A percentile compares a stretch with the other conserved stretches of the same genome.
Evolutionary conservation across 1,284 basidiomycete genomes (phyloP).

Genomic region (Blastosporella zonata): DNA sequence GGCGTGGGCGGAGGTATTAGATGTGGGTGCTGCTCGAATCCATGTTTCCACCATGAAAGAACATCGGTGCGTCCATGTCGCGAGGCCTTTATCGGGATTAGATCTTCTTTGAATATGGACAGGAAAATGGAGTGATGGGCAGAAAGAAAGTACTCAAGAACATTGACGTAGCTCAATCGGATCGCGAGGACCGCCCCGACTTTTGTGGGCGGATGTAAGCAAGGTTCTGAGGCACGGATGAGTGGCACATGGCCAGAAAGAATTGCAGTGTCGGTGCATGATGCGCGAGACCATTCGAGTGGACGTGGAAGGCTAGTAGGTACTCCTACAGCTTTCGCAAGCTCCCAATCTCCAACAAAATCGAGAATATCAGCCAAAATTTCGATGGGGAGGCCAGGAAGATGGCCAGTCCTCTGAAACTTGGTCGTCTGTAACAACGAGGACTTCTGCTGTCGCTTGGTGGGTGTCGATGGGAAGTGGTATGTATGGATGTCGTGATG

Average conservation of each 20-base stretch:
- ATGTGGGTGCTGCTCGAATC: slow-evolving; percentile 54
- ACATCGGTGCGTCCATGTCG: slow-evolving; percentile 69
- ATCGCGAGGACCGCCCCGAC: slow-evolving; percentile 64
- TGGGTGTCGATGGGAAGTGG: slow-evolving; percentile 45
- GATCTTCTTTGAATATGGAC: slow-evolving; percentile 56
- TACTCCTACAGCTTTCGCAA: slow-evolving; percentile 70
- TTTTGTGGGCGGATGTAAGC: slow-evolving; percentile 56
- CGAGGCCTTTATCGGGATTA: slow-evolving; percentile 73
- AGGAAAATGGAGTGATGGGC: slow-evolving; percentile 62
- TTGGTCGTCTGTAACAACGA: slow-evolving; percentile 23
- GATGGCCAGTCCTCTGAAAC: slow-evolving; percentile 27
- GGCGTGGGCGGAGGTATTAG: slow-evolving; percentile 50
- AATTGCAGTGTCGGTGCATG: slow-evolving; percentile 64
- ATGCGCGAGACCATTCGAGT: slow-evolving; percentile 67
- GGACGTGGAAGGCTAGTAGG: slow-evolving; percentile 66
- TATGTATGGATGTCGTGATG: slow-evolving; percentile 72
- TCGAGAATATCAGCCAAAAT: slow-evolving; percentile 75
- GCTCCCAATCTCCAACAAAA: slow-evolving; percentile 76
- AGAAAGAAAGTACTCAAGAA: slow-evolving; percentile 67
- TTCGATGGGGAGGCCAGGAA: slow-evolving; percentile 68
- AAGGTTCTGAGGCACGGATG: slow-evolving; percentile 56
- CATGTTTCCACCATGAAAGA: slow-evolving; percentile 77
- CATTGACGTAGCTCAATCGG: slow-evolving; percentile 71
- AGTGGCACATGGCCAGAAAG: slow-evolving; percentile 58
- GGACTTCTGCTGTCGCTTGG: slow-evolving; percentile 20